Evolutionary conservation across 768 basidiomycete species (phyloP), one percentile per base, ranked within the genome.

Genomic region (Leccinum truebloodii): DNA sequence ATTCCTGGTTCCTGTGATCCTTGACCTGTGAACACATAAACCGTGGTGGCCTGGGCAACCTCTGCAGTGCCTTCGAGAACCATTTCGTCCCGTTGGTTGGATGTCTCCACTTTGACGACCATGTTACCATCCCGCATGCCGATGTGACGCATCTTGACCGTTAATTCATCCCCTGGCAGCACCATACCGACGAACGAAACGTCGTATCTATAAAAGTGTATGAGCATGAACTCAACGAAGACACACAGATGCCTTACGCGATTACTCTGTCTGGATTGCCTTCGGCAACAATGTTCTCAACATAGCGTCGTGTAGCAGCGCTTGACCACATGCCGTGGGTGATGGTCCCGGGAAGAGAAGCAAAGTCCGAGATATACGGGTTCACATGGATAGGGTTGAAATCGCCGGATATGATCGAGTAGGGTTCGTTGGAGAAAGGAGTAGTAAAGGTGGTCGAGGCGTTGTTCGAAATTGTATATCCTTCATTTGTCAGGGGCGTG

Each of bases 301-400:
- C 86, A 69, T 88, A 95, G 52, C 89, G 86, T 62, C 97, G 85
- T 12, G 95, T 95, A 9, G 95, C 95, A 53, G 97, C 97, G 66
- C 92, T 94, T 2, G 94, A 88, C 93, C 94, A 98, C 79, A 98
- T 86, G 56, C 97, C 97, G 69, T 98, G 97, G 3, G 97, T 98
- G 70, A 99, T 98, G 10, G 97, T 99, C 14, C 92, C 90, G 26
- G 96, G 95, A 14, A 99, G 86, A 6, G 88, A 85, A 2, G 96
- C 95, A 63, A 90, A 93, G 72, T 94, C 89, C 24, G 97, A 86
- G 80, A 99, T 98, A 81, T 98, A 98, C 0, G 97, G 96, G 76
- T 99, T 98, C 74, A 97, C 81, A 73, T 99, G 97, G 67, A 99
- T 99, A 30, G 97, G 97, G 75, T 99, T 98, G 82, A 94, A 98